A percentile compares a stretch with the other conserved stretches of the same genome.
Conservation (phyloP, 2,329 filamentous ascomycete genomes). For the Trichoderma guizhouense region DNA sequence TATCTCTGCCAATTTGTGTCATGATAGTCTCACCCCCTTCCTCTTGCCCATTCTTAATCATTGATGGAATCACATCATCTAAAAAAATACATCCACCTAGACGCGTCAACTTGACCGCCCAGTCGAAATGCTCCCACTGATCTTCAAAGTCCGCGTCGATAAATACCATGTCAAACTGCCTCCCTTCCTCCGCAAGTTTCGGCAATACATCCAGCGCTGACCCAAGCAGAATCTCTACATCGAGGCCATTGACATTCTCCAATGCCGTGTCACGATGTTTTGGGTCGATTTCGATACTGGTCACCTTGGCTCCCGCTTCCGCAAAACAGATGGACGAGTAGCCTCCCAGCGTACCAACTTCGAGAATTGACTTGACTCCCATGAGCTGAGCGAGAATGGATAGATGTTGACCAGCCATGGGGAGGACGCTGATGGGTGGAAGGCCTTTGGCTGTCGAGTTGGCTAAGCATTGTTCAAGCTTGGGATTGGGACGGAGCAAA, state of each 20-base stretch:
- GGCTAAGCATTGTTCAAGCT: neutral
- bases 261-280: neutral
- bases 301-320: neutral
- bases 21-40: neutral
- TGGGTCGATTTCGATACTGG: neutral
- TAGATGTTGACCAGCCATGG: neutral
- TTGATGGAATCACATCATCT: neutral
- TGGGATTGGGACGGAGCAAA: neutral
- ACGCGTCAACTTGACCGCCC: neutral
- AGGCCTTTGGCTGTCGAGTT: neutral
- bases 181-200: neutral
- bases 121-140: neutral
- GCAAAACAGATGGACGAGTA: neutral
- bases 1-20: neutral
- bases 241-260: neutral
- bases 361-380: neutral
- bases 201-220: neutral
- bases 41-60: neutral
- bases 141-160: neutral
- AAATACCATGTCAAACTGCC: slow-evolving; percentile 3
- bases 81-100: neutral
- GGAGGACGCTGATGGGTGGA: neutral
- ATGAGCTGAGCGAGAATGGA: neutral
- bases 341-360: neutral
- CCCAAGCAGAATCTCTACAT: neutral